Evolutionary conservation across 495 filamentous ascomycete genomes (phyloP).

Genomic region (Eremomyces bilateralis): DNA sequence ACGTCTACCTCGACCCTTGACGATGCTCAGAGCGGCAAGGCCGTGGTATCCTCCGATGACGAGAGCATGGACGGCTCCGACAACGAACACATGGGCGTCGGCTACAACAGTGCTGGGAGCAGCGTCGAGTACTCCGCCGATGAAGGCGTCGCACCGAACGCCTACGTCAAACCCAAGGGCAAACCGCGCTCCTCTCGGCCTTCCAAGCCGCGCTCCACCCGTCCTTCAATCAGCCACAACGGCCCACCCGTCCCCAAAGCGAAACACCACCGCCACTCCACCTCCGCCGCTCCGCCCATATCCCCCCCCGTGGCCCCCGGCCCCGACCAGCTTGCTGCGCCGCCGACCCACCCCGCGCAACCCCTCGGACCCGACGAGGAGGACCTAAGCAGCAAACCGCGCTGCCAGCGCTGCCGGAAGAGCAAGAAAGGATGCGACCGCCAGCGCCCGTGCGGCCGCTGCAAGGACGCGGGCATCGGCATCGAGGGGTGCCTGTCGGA

Average conservation of each 20-base stretch:
- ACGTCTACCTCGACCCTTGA: constrained; percentile 86
- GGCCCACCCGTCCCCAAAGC: constrained; percentile 7
- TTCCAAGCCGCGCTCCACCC: constrained; percentile 6
- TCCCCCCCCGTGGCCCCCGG: constrained; percentile 42
- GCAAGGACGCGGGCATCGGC: constrained; percentile 85
- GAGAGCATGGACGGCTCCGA: constrained; percentile 47
- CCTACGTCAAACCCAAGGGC: constrained; percentile 13
- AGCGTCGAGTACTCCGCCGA: constrained; percentile 38
- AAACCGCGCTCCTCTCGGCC: constrained; percentile 14
- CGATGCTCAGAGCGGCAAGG: constrained; percentile 72
- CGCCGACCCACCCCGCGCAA: constrained; percentile 45
- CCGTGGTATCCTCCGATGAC: constrained; percentile 66
- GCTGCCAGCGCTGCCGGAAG: constrained; percentile 95
- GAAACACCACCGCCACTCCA: constrained; percentile 14
- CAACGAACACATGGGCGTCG: constrained; percentile 34
- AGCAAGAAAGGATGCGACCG: constrained; percentile 98
- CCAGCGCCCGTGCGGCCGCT: constrained; percentile 80
- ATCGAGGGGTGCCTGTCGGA: constrained; percentile 88
- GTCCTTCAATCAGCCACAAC: constrained; percentile 1
- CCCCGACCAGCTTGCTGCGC: constrained; percentile 58
- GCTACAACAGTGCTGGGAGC: constrained; percentile 51
- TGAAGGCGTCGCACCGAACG: constrained; percentile 15
- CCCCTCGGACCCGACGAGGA: constrained; percentile 65
- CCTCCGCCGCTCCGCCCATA: constrained; percentile 27
- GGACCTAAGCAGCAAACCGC: constrained; percentile 79